Conservation (phyloP, 345 rosid species). For the Lepidium sativum region DNA sequence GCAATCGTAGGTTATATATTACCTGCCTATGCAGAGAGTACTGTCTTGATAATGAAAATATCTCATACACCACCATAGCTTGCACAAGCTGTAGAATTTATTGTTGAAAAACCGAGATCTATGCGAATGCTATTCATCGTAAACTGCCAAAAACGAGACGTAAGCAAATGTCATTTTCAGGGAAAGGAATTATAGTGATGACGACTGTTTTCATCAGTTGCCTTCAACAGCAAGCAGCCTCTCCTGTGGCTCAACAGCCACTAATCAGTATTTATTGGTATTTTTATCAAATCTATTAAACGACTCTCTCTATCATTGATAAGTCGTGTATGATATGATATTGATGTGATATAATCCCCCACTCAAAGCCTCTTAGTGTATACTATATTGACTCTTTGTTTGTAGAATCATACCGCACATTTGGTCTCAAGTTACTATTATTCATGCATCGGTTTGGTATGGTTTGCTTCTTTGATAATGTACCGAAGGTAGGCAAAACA, state of each 20-base stretch:
- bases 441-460: background rate
- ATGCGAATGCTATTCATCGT: background rate
- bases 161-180: slow-evolving; percentile 27
- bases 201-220: slow-evolving; percentile 23
- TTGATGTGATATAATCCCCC: slow-evolving; percentile 21
- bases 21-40: background rate
- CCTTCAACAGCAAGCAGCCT: slow-evolving; percentile 30
- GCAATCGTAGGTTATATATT: background rate
- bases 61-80: background rate
- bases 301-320: slow-evolving; percentile 30
- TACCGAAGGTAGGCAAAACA: background rate
- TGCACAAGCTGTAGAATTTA: slow-evolving; percentile 1
- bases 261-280: slow-evolving; percentile 6
- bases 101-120: background rate
- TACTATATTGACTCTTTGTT: slow-evolving; percentile 14
- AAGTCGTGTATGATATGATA: slow-evolving; percentile 19
- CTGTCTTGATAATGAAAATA: background rate
- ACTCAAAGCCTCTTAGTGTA: slow-evolving; percentile 10
- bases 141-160: slow-evolving; percentile 9
- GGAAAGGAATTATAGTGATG: slow-evolving; percentile 18
- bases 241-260: slow-evolving; percentile 26
- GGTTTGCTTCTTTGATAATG: background rate
- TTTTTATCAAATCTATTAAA: slow-evolving; percentile 18
- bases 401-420: background rate
- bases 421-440: background rate